These are phyloP conservation scores for Penicillium cataractarum DNA, from an alignment of 495 filamentous ascomycete species.

Conservation along the genomic window DNA sequence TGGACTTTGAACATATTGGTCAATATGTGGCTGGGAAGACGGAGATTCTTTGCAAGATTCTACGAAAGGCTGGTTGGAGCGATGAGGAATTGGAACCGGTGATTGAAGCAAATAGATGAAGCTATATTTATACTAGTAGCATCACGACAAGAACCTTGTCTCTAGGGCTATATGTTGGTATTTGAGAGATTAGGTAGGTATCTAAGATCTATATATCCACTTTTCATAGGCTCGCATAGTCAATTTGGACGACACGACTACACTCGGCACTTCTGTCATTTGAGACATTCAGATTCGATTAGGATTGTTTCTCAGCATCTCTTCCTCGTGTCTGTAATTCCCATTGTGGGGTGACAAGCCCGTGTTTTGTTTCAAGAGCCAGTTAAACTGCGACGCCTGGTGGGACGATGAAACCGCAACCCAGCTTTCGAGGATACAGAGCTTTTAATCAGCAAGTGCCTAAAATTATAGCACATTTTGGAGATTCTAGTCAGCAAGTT, in stretches of 20 bases:
- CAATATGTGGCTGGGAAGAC: conserved; percentile 13
- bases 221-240: no score
- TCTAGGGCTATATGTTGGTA: no score
- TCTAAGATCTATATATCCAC: not conserved
- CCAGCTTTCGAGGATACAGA: not conserved
- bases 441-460: conserved; percentile 1
- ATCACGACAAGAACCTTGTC: no score
- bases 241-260: no score
- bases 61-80: conserved; percentile 14
- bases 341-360: conserved; percentile 4
- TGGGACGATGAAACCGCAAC: conserved; percentile 21
- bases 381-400: conserved; percentile 6
- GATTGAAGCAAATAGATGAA: not conserved
- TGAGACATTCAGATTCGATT: not conserved
- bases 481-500: not conserved
- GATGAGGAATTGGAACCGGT: not conserved
- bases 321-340: not conserved
- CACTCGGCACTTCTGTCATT: not conserved
- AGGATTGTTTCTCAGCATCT: not conserved
- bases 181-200: no score
- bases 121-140: no score
- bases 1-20: conserved; percentile 7
- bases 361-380: conserved; percentile 8
- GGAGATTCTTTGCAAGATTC: conserved; percentile 10
- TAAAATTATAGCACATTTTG: not conserved